phyloP scores from a whole-genome alignment of 2,329 filamentous ascomycete species.

The Claviceps spartinae region DNA sequence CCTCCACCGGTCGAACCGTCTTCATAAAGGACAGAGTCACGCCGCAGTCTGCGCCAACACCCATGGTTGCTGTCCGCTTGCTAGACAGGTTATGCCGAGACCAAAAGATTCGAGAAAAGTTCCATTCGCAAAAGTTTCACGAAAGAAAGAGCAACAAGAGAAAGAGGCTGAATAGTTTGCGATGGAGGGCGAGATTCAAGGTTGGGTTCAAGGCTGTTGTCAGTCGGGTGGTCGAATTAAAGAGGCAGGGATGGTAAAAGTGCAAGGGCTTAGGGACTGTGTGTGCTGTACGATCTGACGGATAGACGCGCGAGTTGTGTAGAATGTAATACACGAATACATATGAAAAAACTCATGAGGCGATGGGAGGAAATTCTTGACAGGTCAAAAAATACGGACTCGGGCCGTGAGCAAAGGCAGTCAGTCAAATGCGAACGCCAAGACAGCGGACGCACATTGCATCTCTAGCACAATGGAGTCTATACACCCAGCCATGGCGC shows the following conservation, averaged over 20 bases:
- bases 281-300: slow-evolving; percentile 1
- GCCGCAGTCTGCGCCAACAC: slow-evolving; percentile 22
- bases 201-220: slow-evolving; percentile 52
- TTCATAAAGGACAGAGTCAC: slow-evolving; percentile 19
- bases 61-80: slow-evolving; percentile 29
- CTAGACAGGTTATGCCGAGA: slow-evolving; percentile 24
- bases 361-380: not conserved
- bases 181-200: slow-evolving; percentile 59
- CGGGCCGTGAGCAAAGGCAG: not conserved
- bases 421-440: not conserved
- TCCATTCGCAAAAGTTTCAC: slow-evolving; percentile 51
- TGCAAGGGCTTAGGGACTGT: not conserved
- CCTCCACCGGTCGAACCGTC: slow-evolving; percentile 26
- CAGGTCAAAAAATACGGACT: not conserved
- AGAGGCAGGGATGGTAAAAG: slow-evolving; percentile 61
- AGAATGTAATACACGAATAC: not conserved
- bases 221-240: slow-evolving; percentile 52
- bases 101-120: slow-evolving; percentile 47
- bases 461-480: not conserved
- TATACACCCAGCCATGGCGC: not conserved
- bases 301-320: not conserved
- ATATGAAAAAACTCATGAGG: not conserved
- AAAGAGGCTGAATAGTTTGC: slow-evolving; percentile 57
- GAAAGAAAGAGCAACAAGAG: slow-evolving; percentile 63
- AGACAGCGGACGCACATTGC: no score